Evolutionary conservation across 345 rosid genomes (phyloP).

Genomic region (Pistacia vera): DNA sequence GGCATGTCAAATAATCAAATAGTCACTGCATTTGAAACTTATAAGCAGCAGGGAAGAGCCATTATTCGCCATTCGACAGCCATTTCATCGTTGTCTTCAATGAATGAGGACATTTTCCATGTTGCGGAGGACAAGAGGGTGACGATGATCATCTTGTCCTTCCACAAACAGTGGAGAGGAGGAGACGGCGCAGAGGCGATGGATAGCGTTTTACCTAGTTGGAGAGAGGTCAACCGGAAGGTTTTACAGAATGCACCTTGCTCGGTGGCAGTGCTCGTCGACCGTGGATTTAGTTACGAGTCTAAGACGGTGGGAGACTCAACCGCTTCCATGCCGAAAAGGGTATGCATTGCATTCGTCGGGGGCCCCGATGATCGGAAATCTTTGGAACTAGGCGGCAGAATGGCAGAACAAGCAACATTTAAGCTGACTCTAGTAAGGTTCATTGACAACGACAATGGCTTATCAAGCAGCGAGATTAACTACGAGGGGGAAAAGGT

Average conservation of each 20-base stretch:
- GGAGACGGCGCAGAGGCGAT: slow-evolving; percentile 19
- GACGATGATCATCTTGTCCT: slow-evolving; percentile 41
- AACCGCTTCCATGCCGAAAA: neutral
- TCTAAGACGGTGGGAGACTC: neutral
- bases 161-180: slow-evolving; percentile 30
- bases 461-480: neutral
- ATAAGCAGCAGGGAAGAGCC: slow-evolving; percentile 17
- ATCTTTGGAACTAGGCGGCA: slow-evolving; percentile 27
- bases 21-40: slow-evolving; percentile 18
- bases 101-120: slow-evolving; percentile 48
- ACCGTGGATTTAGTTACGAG: slow-evolving; percentile 29
- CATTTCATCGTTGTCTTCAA: slow-evolving; percentile 32
- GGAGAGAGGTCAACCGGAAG: slow-evolving; percentile 34
- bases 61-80: slow-evolving; percentile 28
- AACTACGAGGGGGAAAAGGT: neutral
- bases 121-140: slow-evolving; percentile 38
- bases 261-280: slow-evolving; percentile 40
- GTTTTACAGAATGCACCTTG: slow-evolving; percentile 38
- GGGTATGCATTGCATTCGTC: slow-evolving; percentile 26
- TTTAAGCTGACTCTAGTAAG: too few relatives aligned
- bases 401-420: slow-evolving; percentile 27
- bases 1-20: slow-evolving; percentile 20
- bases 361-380: slow-evolving; percentile 39
- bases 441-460: too few relatives aligned
- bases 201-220: slow-evolving; percentile 21